Evolutionary conservation across 192 early-diverging fungal genomes (phyloP), one percentile per base, ranked within the genome.

Genomic region (Thoreauomyces humboldtii): DNA sequence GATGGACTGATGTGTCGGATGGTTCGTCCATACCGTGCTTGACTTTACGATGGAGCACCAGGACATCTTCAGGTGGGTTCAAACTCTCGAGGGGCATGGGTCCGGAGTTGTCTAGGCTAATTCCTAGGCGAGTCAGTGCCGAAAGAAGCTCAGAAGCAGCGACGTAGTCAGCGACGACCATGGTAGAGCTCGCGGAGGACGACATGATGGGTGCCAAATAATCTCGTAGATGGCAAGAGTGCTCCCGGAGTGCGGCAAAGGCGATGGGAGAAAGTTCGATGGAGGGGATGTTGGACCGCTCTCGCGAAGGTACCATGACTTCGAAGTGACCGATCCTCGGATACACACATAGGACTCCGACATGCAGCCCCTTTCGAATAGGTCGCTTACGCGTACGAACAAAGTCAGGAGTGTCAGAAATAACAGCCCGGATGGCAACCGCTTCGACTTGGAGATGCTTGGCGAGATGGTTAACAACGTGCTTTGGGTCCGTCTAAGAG

Each of bases 31-130:
- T 12, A n/a, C 38, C n/a, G 11, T 41, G 38, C 38, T 41, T 41
- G 38, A 41, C n/a, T n/a, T n/a, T n/a, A n/a, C n/a, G 61, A 32
- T 54, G 61, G 2, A 63, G 34, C 48, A 54, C 48, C 14, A 63
- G 34, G 2, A 63, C 61, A 2, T 32, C 31, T 2, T 24, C 31
- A 2, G 61, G 47, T 7, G 28, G 17, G 11, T 15, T 53, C 17
- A 63, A 34, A 2, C 41, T 6, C 7, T 45, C 41, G 12, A 61
- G 22, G 19, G 41, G 6, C 14, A 61, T 15, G 2, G 15, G 31
- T 27, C 19, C 22, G n/a, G 41, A 12, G 9, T 25, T 9, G 34
- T 57, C 59, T 14, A 54, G 31, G 14, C 47, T 21, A 12, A 63
- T 34, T n/a, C 47, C 47, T 17, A 51, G 28, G 15, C 48, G 61